These are phyloP conservation scores for Aurantiochytrium sp. DNA, from an alignment of 108 stramenopile species.

Conservation along the genomic window DNA sequence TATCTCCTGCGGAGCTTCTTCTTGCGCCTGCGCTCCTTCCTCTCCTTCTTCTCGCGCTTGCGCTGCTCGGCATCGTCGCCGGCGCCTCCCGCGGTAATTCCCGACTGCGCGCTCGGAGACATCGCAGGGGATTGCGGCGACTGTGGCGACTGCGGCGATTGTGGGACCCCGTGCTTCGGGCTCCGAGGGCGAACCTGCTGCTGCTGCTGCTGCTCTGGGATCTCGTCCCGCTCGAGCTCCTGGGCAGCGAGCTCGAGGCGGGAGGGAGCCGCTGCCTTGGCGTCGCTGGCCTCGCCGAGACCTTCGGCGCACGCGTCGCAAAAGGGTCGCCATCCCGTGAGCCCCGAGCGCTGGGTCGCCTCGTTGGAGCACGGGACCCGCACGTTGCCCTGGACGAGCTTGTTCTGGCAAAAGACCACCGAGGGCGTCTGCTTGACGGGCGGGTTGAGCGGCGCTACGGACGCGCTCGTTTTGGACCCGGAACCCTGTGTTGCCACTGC, in stretches of 20 bases:
- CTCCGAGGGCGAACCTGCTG: background rate
- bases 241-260: background rate
- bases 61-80: background rate
- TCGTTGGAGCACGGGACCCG: constrained; percentile 1
- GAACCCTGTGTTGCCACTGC: background rate
- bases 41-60: background rate
- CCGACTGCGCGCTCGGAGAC: background rate
- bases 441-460: background rate
- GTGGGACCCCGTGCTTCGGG: background rate
- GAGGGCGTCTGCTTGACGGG: background rate
- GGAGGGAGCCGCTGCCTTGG: background rate
- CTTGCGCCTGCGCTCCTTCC: constrained; percentile 7
- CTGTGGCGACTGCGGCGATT: background rate
- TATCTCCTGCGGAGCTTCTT: background rate
- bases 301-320: background rate
- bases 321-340: background rate
- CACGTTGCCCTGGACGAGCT: background rate
- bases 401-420: background rate
- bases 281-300: background rate
- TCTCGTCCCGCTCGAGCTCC: too few species aligned
- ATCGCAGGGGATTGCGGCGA: background rate
- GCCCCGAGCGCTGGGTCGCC: background rate
- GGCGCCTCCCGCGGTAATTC: background rate
- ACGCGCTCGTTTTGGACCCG: background rate
- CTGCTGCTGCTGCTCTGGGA: background rate